Evolutionary conservation across 352 stramenopile species (phyloP).

Genomic region (Phytophthora melonis): DNA sequence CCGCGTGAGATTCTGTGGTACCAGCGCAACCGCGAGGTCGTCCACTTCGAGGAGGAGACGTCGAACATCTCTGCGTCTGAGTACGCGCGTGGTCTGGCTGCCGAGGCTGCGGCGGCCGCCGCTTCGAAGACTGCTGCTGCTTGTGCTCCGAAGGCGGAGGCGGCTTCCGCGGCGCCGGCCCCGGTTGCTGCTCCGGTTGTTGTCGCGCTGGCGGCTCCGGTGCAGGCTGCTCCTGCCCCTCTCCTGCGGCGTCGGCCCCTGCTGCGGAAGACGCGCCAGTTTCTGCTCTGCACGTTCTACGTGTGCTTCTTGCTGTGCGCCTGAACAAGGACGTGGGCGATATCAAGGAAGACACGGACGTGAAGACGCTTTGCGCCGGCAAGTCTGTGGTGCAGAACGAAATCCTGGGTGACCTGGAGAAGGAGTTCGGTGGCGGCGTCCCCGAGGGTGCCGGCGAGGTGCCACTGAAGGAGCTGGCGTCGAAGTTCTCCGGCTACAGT

Average conservation of each 20-base stretch:
- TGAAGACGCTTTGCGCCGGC: constrained; percentile 76
- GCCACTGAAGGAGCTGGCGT: constrained; percentile 77
- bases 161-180: constrained; percentile 44
- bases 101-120: constrained; percentile 33
- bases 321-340: constrained; percentile 74
- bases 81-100: constrained; percentile 50
- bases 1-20: constrained; percentile 84
- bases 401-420: constrained; percentile 87
- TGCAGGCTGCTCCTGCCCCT: constrained; percentile 31
- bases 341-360: constrained; percentile 63
- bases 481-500: constrained; percentile 77
- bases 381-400: constrained; percentile 91
- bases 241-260: constrained; percentile 31
- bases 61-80: constrained; percentile 73
- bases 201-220: constrained; percentile 30
- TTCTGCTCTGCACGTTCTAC: constrained; percentile 70
- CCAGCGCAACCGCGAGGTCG: constrained; percentile 79
- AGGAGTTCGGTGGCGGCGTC: constrained; percentile 81
- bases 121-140: constrained; percentile 52
- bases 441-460: constrained; percentile 77
- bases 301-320: constrained; percentile 71
- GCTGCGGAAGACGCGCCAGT: constrained; percentile 67
- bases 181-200: constrained; percentile 39
- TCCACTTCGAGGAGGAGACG: constrained; percentile 82
- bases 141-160: constrained; percentile 39